These are phyloP conservation scores for Boletus subcaerulescens DNA, from an alignment of 768 basidiomycete species.

Conservation along the genomic window DNA sequence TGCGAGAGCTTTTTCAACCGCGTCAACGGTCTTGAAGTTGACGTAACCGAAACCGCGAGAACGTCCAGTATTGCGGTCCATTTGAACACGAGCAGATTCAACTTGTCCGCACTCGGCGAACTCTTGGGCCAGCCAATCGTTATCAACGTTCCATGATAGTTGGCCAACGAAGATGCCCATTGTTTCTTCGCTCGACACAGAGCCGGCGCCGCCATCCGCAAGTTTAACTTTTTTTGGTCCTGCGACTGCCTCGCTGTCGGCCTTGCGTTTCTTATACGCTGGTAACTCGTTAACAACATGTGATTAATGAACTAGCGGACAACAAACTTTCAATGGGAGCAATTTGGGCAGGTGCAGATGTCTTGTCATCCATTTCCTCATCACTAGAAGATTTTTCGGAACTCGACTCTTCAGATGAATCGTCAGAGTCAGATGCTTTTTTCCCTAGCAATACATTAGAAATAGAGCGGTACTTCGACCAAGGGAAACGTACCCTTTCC, in stretches of 20 bases:
- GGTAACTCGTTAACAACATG: neutral
- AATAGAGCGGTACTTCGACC: neutral
- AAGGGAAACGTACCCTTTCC: constrained; percentile 26
- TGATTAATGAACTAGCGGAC: neutral
- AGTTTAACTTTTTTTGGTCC: constrained; percentile 84
- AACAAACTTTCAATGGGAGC: constrained; percentile 39
- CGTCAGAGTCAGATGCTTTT: neutral
- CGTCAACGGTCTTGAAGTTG: constrained; percentile 64
- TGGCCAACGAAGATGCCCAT: constrained; percentile 88
- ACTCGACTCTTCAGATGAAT: constrained; percentile 6
- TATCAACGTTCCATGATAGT: constrained; percentile 95
- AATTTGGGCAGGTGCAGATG: constrained; percentile 42
- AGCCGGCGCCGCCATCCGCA: constrained; percentile 45
- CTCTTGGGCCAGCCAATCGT: constrained; percentile 90
- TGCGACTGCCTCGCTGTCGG: constrained; percentile 54
- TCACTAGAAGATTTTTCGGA: constrained; percentile 4
- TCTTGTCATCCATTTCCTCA: neutral
- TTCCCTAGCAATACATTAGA: neutral
- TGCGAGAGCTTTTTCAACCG: constrained; percentile 76
- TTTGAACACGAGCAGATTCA: constrained; percentile 82
- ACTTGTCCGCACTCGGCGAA: constrained; percentile 90
- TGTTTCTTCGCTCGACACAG: constrained; percentile 41
- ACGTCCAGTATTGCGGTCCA: constrained; percentile 76
- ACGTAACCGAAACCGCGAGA: constrained; percentile 88
- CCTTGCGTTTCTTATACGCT: constrained; percentile 72